These are phyloP conservation scores for Komagataella phaffii DNA, from an alignment of 805 yeast species.

Conservation along the genomic window DNA sequence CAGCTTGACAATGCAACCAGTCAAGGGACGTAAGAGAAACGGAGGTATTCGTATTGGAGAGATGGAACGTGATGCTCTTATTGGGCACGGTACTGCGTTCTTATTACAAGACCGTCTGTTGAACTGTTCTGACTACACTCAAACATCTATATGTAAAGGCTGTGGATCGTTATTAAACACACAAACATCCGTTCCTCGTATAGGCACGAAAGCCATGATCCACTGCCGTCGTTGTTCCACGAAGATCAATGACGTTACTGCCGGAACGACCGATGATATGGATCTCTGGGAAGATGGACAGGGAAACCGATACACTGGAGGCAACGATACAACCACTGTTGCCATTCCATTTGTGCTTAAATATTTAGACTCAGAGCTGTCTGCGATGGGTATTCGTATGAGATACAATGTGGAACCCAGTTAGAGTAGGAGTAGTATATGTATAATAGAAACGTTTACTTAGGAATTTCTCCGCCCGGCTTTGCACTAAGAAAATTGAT, in stretches of 20 bases:
- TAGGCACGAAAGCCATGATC: constrained; percentile 65
- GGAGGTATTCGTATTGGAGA: constrained; percentile 99
- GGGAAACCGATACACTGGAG: constrained; percentile 85
- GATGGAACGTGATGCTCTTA: constrained; percentile 98
- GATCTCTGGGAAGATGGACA: constrained; percentile 96
- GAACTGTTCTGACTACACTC: constrained; percentile 93
- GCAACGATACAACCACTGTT: constrained; percentile 85
- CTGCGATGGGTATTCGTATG: constrained; percentile 96
- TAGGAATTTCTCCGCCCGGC: neutral
- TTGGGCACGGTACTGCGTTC: constrained; percentile 97
- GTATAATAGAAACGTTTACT: neutral
- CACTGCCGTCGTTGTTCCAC: constrained; percentile 89
- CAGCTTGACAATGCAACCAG: constrained; percentile 97
- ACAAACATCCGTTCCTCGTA: constrained; percentile 81
- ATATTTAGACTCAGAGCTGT: constrained; percentile 85
- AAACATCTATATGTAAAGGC: constrained; percentile 75
- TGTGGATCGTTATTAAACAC: constrained; percentile 91
- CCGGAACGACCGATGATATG: constrained; percentile 44
- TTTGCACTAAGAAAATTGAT: neutral
- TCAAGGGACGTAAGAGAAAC: constrained; percentile 94
- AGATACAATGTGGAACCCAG: constrained; percentile 73
- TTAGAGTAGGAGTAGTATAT: constrained; percentile 5
- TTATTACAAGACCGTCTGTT: constrained; percentile 86
- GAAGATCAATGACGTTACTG: constrained; percentile 44
- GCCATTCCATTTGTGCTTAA: constrained; percentile 95